These are phyloP conservation scores for Daldinia bambusicola DNA, from an alignment of 495 filamentous ascomycete species.

Conservation along the genomic window DNA sequence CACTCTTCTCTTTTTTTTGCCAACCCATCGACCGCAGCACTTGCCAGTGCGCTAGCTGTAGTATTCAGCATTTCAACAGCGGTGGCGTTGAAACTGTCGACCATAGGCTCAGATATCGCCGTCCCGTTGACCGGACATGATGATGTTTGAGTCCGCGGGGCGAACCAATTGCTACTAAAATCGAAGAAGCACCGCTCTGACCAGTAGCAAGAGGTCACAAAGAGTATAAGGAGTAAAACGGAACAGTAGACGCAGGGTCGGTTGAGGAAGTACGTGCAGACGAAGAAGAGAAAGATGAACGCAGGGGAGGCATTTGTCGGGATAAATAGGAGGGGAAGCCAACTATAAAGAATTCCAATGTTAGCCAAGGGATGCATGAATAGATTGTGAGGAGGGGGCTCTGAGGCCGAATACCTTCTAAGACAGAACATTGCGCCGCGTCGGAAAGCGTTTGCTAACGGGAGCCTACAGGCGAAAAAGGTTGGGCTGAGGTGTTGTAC, in stretches of 20 bases:
- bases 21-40: constrained; percentile 71
- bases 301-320: constrained; percentile 82
- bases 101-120: constrained; percentile 49
- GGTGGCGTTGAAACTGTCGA: constrained; percentile 56
- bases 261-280: constrained; percentile 89
- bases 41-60: constrained; percentile 72
- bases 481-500: constrained; percentile 26
- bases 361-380: not conserved
- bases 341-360: constrained; percentile 55
- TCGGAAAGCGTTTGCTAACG: constrained; percentile 25
- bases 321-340: constrained; percentile 78
- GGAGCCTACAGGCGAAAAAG: constrained; percentile 12
- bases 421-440: constrained; percentile 78
- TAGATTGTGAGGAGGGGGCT: not conserved
- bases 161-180: constrained; percentile 83
- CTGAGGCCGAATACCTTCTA: constrained; percentile 64
- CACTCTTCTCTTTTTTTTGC: constrained; percentile 69
- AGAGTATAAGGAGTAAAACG: constrained; percentile 85
- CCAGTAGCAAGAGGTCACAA: constrained; percentile 91
- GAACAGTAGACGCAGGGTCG: constrained; percentile 93
- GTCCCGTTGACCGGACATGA: constrained; percentile 46
- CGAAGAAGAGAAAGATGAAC: constrained; percentile 90
- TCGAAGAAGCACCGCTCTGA: constrained; percentile 90
- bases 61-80: constrained; percentile 72
- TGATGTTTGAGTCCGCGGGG: constrained; percentile 61